A percentile compares a stretch with the other conserved stretches of the same genome.
Conservation (phyloP, 1,139 yeast genomes). For the Candida sojae region DNA sequence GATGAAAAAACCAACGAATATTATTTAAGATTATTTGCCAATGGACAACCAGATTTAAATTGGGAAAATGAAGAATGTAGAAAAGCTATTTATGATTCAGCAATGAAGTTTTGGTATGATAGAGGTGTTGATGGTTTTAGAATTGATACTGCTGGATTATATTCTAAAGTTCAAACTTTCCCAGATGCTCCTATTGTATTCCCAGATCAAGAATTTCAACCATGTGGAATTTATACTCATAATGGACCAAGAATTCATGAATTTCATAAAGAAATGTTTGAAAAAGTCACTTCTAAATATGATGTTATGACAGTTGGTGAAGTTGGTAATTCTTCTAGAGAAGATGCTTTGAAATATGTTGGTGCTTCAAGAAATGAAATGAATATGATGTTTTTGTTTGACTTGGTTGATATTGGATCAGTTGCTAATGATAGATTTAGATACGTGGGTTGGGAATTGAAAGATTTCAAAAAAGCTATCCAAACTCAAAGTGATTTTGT, state of each 20-base stretch:
- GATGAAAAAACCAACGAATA: conserved; percentile 55
- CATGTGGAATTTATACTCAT: conserved; percentile 28
- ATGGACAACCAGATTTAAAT: conserved; percentile 57
- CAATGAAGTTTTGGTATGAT: conserved; percentile 55
- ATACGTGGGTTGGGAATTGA: conserved; percentile 33
- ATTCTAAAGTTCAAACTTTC: conserved; percentile 49
- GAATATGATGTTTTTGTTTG: conserved; percentile 54
- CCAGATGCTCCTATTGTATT: conserved; percentile 51
- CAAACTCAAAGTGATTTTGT: conserved; percentile 36
- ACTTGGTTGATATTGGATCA: conserved; percentile 47
- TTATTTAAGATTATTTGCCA: conserved; percentile 54
- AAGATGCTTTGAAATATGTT: conserved; percentile 47
- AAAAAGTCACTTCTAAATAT: conserved; percentile 45
- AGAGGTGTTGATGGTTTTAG: conserved; percentile 62
- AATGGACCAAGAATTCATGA: conserved; percentile 60
- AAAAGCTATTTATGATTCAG: conserved; percentile 50
- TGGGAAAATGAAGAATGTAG: conserved; percentile 59
- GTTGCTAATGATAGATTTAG: conserved; percentile 34
- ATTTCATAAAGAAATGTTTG: conserved; percentile 55
- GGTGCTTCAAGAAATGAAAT: conserved; percentile 52
- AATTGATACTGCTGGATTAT: conserved; percentile 56
- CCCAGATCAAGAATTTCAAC: conserved; percentile 44
- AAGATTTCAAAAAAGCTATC: conserved; percentile 46
- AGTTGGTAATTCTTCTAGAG: conserved; percentile 44
- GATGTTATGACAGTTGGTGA: conserved; percentile 63